phyloP scores from a whole-genome alignment of 139 green algal species.

The Ulvella scutata region DNA sequence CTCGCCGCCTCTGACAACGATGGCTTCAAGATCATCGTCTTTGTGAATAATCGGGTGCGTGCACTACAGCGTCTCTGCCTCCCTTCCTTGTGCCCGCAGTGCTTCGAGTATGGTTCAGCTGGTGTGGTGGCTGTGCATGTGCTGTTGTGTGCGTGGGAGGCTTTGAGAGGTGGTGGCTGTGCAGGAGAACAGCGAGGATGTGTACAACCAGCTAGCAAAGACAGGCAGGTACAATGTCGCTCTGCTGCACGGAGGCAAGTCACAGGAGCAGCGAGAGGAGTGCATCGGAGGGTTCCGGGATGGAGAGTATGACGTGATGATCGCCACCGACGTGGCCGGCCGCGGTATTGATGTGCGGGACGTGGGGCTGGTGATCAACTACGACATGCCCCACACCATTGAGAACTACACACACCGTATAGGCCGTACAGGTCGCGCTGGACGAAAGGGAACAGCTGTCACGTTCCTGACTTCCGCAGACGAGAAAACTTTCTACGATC shows the following conservation, averaged over 20 bases:
- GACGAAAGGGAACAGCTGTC: constrained; percentile 67
- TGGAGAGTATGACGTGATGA: constrained; percentile 79
- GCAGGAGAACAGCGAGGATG: constrained; percentile 63
- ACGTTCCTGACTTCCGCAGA: constrained; percentile 74
- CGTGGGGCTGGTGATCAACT: constrained; percentile 91
- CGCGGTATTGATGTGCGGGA: constrained; percentile 91
- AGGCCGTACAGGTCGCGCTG: constrained; percentile 73
- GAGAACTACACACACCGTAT: constrained; percentile 96
- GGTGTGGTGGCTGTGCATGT: too few relatives aligned
- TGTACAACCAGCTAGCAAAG: constrained; percentile 49
- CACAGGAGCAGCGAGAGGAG: constrained; percentile 80
- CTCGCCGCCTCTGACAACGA: not conserved
- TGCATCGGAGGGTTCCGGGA: constrained; percentile 75
- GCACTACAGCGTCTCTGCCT: constrained; percentile 11
- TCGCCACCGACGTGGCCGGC: constrained; percentile 95
- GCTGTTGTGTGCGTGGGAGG: too few relatives aligned
- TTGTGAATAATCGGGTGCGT: constrained; percentile 77
- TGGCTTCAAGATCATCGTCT: constrained; percentile 62
- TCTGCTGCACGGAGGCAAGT: constrained; percentile 86
- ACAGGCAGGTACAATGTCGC: constrained; percentile 40
- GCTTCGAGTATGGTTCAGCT: not conserved
- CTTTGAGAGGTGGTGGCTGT: not conserved
- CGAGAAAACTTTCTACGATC: constrained; percentile 74
- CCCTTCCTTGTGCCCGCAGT: not conserved
- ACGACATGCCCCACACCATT: constrained; percentile 91